A percentile compares a stretch with the other conserved stretches of the same genome.
These are phyloP conservation scores for Alternaria metachromatica DNA, from an alignment of 2,329 filamentous ascomycete species.

Conservation along the genomic window DNA sequence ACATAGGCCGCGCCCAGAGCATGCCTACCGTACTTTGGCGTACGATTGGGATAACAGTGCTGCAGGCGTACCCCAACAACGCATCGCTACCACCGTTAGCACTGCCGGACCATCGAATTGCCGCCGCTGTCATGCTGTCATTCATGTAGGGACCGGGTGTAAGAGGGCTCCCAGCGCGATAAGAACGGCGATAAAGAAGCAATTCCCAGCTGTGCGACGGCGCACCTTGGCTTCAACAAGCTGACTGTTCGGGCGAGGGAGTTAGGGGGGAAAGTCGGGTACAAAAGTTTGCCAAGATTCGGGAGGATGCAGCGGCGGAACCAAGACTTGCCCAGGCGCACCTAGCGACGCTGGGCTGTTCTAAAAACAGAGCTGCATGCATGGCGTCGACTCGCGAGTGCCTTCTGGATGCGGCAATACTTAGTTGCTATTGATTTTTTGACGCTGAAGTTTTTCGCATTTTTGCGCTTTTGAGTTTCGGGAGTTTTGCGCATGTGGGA, in stretches of 20 bases:
- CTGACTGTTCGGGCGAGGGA: not conserved
- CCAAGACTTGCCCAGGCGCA: slow-evolving; percentile 4
- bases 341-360: not conserved
- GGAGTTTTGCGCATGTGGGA: not conserved
- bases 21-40: not conserved
- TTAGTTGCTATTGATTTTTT: not conserved
- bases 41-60: not conserved
- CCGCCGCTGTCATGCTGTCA: not conserved
- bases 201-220: not conserved
- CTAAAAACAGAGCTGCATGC: slow-evolving; percentile 6
- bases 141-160: not conserved
- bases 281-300: not conserved
- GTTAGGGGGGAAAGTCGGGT: slow-evolving; percentile 5
- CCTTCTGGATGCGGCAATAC: not conserved
- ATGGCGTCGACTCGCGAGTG: not conserved
- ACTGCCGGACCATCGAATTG: not conserved
- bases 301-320: not conserved
- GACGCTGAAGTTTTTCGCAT: not conserved
- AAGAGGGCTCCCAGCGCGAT: not conserved
- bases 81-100: not conserved
- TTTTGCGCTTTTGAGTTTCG: not conserved
- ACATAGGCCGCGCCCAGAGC: not conserved
- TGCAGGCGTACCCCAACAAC: not conserved
- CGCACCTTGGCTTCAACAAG: not conserved
- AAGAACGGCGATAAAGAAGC: not conserved